Evolutionary conservation across 768 basidiomycete species (phyloP).

Genomic region (Psilocybe subaeruginosa): DNA sequence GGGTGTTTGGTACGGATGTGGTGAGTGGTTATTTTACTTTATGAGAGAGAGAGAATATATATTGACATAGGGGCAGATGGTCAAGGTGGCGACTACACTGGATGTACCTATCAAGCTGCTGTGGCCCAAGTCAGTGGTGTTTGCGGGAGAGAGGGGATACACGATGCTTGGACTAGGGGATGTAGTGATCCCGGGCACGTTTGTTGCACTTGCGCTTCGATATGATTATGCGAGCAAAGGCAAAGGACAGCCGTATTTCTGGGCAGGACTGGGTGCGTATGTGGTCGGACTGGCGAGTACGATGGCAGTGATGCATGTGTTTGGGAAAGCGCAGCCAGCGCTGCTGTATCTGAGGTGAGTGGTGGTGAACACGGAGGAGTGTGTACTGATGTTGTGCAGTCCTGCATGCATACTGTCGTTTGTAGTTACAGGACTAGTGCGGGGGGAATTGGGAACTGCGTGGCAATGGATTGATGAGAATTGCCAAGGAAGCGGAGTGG

Average conservation of each 20-base stretch:
- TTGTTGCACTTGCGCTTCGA: slow-evolving; percentile 85
- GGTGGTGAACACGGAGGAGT: slow-evolving; percentile 6
- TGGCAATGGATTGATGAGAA: slow-evolving; percentile 60
- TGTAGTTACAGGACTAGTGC: slow-evolving; percentile 52
- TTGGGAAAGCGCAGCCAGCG: slow-evolving; percentile 83
- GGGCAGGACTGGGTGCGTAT: slow-evolving; percentile 70
- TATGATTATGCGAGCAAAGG: slow-evolving; percentile 68
- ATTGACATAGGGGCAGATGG: slow-evolving; percentile 62
- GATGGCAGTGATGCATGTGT: slow-evolving; percentile 84
- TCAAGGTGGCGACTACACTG: slow-evolving; percentile 86
- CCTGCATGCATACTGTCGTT: slow-evolving; percentile 81
- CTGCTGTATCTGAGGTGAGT: slow-evolving; percentile 84
- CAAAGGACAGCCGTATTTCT: slow-evolving; percentile 77
- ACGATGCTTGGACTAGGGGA: slow-evolving; percentile 95
- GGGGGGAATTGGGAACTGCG: slow-evolving; percentile 71
- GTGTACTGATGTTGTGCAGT: slow-evolving; percentile 33
- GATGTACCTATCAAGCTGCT: slow-evolving; percentile 94
- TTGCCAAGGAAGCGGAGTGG: slow-evolving; percentile 4
- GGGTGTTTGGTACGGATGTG: slow-evolving; percentile 90
- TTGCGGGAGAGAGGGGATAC: slow-evolving; percentile 59
- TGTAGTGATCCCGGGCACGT: slow-evolving; percentile 65
- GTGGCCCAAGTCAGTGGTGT: slow-evolving; percentile 71
- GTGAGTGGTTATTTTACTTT: slow-evolving; percentile 43
- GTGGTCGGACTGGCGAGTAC: slow-evolving; percentile 71
- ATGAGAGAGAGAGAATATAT: neutral